Conservation (phyloP, 495 filamentous ascomycete genomes). For the Jackrogersella multiformis region DNA sequence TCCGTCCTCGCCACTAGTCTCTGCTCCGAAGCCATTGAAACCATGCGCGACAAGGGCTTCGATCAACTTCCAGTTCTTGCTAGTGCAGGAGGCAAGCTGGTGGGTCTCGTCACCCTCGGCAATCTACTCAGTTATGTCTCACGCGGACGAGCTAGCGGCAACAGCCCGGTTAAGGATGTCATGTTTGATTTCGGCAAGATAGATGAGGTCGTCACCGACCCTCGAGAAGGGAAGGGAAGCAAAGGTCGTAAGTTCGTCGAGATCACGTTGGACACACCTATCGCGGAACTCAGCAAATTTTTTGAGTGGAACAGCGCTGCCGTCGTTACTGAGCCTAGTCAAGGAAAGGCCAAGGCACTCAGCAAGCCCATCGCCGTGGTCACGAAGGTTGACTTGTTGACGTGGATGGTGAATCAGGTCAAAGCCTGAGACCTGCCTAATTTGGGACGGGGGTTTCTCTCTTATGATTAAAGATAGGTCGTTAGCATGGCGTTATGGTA, state of each 20-base stretch:
- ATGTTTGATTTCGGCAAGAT: slow-evolving; percentile 96
- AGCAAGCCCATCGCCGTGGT: slow-evolving; percentile 88
- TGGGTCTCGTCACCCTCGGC: slow-evolving; percentile 91
- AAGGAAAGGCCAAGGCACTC: slow-evolving; percentile 58
- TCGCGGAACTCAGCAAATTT: slow-evolving; percentile 85
- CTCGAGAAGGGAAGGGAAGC: slow-evolving; percentile 64
- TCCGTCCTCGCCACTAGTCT: slow-evolving; percentile 73
- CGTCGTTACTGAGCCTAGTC: slow-evolving; percentile 78
- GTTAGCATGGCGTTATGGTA: slow-evolving; percentile 34
- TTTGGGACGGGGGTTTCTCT: not conserved
- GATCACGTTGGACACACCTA: slow-evolving; percentile 89
- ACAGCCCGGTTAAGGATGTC: slow-evolving; percentile 80
- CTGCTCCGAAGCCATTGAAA: slow-evolving; percentile 89
- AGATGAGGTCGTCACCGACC: slow-evolving; percentile 86
- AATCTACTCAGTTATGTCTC: slow-evolving; percentile 93
- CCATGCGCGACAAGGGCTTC: slow-evolving; percentile 96
- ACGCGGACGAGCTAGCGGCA: slow-evolving; percentile 74
- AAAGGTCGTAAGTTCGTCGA: slow-evolving; percentile 79
- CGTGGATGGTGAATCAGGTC: slow-evolving; percentile 86
- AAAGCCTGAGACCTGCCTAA: slow-evolving; percentile 43
- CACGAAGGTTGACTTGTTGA: slow-evolving; percentile 94
- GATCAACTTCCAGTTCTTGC: slow-evolving; percentile 93
- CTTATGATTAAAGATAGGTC: slow-evolving; percentile 1
- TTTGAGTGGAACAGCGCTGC: slow-evolving; percentile 98
- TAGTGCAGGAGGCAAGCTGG: slow-evolving; percentile 71